These are phyloP conservation scores for Penicillium verrucosum DNA, from an alignment of 2,329 filamentous ascomycete genomes.

Conservation along the genomic window DNA sequence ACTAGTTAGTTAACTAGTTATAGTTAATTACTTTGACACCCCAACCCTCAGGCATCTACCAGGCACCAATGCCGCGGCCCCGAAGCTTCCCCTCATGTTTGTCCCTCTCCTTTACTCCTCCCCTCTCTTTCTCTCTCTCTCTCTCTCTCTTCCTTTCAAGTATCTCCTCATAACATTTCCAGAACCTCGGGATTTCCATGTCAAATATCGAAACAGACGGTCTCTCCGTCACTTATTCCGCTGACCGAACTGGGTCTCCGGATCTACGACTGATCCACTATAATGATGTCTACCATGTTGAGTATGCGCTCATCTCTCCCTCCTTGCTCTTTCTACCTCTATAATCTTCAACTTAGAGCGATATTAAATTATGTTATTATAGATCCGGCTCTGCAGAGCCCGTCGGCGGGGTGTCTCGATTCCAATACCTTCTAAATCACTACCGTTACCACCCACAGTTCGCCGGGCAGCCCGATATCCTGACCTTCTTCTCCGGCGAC, in stretches of 20 bases:
- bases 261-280: slow-evolving; percentile 82
- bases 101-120: slow-evolving; percentile 1
- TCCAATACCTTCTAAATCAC: slow-evolving; percentile 72
- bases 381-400: slow-evolving; percentile 68
- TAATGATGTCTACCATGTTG: slow-evolving; percentile 93
- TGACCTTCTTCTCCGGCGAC: slow-evolving; percentile 88
- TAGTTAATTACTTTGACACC: not conserved
- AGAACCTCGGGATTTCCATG: slow-evolving; percentile 20
- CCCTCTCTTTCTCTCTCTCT: not conserved
- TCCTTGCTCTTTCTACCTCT: not conserved
- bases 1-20: too few relatives aligned
- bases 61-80: slow-evolving; percentile 3
- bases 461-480: slow-evolving; percentile 59
- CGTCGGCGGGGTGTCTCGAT: slow-evolving; percentile 75
- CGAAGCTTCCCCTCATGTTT: slow-evolving; percentile 11
- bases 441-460: slow-evolving; percentile 65
- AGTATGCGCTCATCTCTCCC: slow-evolving; percentile 42
- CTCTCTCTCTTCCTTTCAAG: not conserved
- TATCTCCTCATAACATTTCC: not conserved
- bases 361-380: slow-evolving; percentile 29
- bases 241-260: slow-evolving; percentile 51
- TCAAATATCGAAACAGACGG: slow-evolving; percentile 32
- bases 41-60: slow-evolving; percentile 7
- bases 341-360: not conserved
- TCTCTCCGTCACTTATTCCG: slow-evolving; percentile 43